These are phyloP conservation scores for Coniochaeta sp. DNA, from an alignment of 2,329 filamentous ascomycete species.

Conservation along the genomic window DNA sequence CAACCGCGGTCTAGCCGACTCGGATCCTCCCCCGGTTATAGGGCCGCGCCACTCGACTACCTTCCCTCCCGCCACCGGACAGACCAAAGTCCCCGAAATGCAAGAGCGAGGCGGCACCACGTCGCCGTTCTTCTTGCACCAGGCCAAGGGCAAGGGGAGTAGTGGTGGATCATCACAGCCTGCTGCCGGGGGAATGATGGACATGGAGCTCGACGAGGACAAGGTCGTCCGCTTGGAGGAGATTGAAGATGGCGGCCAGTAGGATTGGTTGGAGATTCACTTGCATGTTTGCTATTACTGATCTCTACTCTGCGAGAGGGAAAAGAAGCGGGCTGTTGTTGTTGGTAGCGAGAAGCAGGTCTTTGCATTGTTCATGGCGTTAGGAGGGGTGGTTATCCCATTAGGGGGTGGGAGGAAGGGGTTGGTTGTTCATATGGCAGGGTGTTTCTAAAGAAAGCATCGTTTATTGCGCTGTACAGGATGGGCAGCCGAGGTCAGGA, in stretches of 20 bases:
- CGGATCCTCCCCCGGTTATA: not conserved
- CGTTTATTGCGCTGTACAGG: no score
- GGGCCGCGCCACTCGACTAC: not conserved
- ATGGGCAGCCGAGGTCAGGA: no score
- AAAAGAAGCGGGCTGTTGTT: no score
- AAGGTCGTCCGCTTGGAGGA: not conserved
- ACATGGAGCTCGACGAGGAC: conserved; percentile 27
- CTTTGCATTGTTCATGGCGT: not conserved
- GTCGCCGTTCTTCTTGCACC: not conserved
- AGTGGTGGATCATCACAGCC: not conserved
- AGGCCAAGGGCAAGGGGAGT: not conserved
- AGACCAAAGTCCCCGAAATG: conserved; percentile 12
- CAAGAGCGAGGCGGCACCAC: conserved; percentile 7
- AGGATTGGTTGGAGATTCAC: not conserved
- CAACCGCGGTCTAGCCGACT: not conserved
- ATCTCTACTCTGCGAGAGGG: no score
- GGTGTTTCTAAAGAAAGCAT: no score
- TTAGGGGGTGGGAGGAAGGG: not conserved
- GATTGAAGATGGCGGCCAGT: not conserved
- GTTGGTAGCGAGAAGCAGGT: not conserved
- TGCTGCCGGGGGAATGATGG: conserved; percentile 13
- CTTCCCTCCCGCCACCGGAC: not conserved
- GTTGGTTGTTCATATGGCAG: no score
- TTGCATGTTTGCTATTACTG: not conserved
- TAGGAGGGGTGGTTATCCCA: no score